Evolutionary conservation across 1,139 yeast species (phyloP).

Genomic region (Saccharomyces hybrid): DNA sequence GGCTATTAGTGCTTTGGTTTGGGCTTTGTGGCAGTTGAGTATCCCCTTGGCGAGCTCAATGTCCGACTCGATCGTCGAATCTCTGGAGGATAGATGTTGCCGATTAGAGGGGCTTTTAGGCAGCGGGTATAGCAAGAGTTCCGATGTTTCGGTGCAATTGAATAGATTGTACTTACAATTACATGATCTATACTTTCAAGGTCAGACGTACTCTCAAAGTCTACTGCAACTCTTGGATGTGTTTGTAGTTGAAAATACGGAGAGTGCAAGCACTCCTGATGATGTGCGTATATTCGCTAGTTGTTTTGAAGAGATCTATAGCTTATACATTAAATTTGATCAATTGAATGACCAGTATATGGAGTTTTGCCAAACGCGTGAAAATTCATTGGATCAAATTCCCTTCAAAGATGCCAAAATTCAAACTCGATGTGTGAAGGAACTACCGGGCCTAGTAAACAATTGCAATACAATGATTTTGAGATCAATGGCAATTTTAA

Average conservation of each 20-base stretch:
- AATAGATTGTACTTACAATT: background rate
- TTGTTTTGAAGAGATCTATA: background rate
- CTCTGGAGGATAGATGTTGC: background rate
- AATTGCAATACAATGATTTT: background rate
- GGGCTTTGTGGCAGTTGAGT: background rate
- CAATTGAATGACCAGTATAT: background rate
- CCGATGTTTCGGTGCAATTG: background rate
- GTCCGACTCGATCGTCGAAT: background rate
- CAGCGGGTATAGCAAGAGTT: background rate
- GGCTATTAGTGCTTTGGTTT: background rate
- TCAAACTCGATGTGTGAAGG: background rate
- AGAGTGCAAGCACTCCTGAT: background rate
- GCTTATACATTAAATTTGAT: background rate
- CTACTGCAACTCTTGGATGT: background rate
- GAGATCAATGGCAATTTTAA: slow-evolving; percentile 7
- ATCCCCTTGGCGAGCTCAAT: background rate
- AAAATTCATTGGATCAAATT: background rate
- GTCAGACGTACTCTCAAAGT: background rate
- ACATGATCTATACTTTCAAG: background rate
- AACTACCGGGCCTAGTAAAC: background rate
- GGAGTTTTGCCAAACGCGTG: background rate
- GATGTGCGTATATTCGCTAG: background rate
- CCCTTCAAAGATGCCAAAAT: background rate
- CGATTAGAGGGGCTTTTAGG: background rate
- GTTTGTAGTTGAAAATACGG: background rate